A percentile compares a stretch with the other conserved stretches of the same genome.
phyloP scores from a whole-genome alignment of 805 yeast species.

The Ogataea haglerorum region DNA sequence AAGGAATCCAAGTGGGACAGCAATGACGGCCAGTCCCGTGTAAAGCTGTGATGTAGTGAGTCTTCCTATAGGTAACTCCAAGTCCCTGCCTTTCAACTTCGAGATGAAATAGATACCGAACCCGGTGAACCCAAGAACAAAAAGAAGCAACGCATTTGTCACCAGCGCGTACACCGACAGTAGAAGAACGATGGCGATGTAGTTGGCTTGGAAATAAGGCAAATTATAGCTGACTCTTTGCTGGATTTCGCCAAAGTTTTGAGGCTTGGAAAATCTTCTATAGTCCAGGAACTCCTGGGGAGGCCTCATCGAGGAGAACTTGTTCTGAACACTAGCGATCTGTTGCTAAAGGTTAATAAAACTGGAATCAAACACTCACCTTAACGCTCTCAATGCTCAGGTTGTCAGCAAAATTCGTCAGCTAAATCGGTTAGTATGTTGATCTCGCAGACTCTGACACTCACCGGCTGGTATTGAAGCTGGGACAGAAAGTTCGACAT shows the following conservation, averaged over 20 bases:
- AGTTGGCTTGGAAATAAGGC: conserved; percentile 84
- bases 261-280: conserved; percentile 87
- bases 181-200: conserved; percentile 65
- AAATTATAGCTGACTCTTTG: conserved; percentile 83
- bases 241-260: conserved; percentile 84
- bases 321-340: conserved; percentile 51
- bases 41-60: conserved; percentile 82
- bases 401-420: conserved; percentile 43
- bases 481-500: conserved; percentile 34
- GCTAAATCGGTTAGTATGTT: conserved; percentile 26
- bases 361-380: conserved; percentile 21
- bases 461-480: conserved; percentile 38
- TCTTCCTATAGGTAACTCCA: conserved; percentile 70
- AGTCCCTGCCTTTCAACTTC: conserved; percentile 77
- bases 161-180: conserved; percentile 81
- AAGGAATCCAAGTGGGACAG: conserved; percentile 43
- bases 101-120: conserved; percentile 78
- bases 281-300: conserved; percentile 93
- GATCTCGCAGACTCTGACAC: conserved; percentile 19
- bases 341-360: conserved; percentile 13
- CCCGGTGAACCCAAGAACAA: conserved; percentile 71
- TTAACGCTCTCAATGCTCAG: conserved; percentile 48
- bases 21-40: conserved; percentile 75
- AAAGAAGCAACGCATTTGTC: conserved; percentile 79
- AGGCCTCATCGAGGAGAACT: conserved; percentile 72